These are phyloP conservation scores for Suhomyces faveliae DNA, from an alignment of 805 yeast species.

Conservation along the genomic window DNA sequence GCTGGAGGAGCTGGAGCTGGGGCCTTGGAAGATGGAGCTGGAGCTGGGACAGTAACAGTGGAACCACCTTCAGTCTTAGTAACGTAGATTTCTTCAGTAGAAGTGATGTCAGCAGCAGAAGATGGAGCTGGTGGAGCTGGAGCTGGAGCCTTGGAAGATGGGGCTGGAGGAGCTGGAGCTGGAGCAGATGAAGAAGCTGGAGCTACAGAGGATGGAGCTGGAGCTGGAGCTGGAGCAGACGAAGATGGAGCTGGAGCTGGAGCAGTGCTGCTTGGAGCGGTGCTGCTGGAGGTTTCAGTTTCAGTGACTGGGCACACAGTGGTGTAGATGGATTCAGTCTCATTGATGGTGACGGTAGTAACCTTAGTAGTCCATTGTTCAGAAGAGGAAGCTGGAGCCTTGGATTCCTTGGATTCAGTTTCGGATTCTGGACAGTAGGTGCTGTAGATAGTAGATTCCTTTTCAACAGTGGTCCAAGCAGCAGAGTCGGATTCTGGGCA, in stretches of 20 bases:
- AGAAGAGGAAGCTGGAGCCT: slow-evolving; percentile 2
- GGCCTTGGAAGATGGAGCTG: slow-evolving; percentile 10
- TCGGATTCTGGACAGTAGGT: slow-evolving; percentile 17
- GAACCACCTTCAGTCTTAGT: not conserved
- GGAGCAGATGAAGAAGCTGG: slow-evolving; percentile 7
- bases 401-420: not conserved
- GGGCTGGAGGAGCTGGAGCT: slow-evolving; percentile 7
- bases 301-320: slow-evolving; percentile 14
- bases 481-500: slow-evolving; percentile 12
- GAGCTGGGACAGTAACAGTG: slow-evolving; percentile 7
- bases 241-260: slow-evolving; percentile 6
- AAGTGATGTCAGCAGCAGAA: slow-evolving; percentile 1
- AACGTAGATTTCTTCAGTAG: not conserved
- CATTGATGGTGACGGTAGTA: slow-evolving; percentile 17
- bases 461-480: slow-evolving; percentile 4
- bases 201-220: slow-evolving; percentile 6
- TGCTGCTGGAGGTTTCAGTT: slow-evolving; percentile 7
- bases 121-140: slow-evolving; percentile 1
- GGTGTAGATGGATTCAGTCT: slow-evolving; percentile 14
- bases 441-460: slow-evolving; percentile 16
- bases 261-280: slow-evolving; percentile 7
- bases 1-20: slow-evolving; percentile 5
- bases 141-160: slow-evolving; percentile 8
- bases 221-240: slow-evolving; percentile 7
- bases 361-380: slow-evolving; percentile 12